These are phyloP conservation scores for Calonectria hawksworthii DNA, from an alignment of 2,329 filamentous ascomycete species.

Conservation along the genomic window DNA sequence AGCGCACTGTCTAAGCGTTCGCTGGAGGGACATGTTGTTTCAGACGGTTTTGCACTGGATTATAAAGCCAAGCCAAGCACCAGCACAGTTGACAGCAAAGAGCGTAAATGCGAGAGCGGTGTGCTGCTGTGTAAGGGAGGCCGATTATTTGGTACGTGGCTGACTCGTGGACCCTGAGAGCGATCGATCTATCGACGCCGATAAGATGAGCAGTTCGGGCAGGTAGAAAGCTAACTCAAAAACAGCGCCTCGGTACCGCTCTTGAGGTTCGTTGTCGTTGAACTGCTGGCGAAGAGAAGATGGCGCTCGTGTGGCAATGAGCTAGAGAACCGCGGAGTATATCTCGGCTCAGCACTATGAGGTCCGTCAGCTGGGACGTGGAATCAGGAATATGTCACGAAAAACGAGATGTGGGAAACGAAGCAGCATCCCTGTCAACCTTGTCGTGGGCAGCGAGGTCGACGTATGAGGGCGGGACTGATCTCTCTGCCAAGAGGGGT, in stretches of 20 bases:
- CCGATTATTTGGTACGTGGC: background rate
- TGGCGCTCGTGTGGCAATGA: background rate
- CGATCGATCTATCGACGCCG: conserved; percentile 5
- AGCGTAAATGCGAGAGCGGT: background rate
- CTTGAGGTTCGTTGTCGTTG: background rate
- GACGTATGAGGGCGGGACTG: conserved; percentile 4
- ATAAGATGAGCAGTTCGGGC: conserved; percentile 7
- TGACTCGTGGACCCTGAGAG: conserved; percentile 1
- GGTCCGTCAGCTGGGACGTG: background rate
- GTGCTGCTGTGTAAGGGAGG: background rate
- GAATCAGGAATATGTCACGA: conserved; percentile 8
- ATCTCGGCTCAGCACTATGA: background rate
- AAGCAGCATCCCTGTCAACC: background rate
- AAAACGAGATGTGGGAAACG: background rate
- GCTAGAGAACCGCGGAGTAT: background rate
- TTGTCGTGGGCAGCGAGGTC: background rate
- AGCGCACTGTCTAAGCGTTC: background rate
- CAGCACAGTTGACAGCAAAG: background rate
- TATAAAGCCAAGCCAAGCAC: background rate
- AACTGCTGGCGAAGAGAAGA: too few species aligned
- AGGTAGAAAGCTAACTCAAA: background rate
- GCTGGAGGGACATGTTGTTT: background rate
- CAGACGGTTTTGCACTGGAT: background rate
- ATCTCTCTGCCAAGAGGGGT: conserved; percentile 19
- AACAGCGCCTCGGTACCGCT: background rate